These are phyloP conservation scores for Rhizophora apiculata DNA, from an alignment of 345 rosid genomes.

Conservation along the genomic window DNA sequence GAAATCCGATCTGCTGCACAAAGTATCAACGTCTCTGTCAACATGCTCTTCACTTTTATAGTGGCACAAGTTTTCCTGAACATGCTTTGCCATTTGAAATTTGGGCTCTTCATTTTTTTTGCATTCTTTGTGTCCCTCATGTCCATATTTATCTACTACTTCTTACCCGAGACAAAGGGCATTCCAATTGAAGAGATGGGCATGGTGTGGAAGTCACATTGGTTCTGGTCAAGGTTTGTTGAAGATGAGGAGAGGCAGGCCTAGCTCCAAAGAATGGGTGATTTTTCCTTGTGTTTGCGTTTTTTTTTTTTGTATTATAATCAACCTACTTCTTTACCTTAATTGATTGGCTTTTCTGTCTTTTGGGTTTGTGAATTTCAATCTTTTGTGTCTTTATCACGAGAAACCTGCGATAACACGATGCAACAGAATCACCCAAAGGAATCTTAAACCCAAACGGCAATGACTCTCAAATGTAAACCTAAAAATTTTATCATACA, in stretches of 20 bases:
- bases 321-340: no score
- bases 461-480: no score
- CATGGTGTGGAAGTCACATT: slow-evolving; percentile 55
- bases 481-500: no score
- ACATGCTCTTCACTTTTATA: slow-evolving; percentile 79
- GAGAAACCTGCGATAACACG: no score
- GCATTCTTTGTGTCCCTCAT: slow-evolving; percentile 59
- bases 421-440: no score
- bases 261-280: slow-evolving; percentile 29
- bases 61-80: slow-evolving; percentile 70
- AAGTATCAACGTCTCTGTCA: slow-evolving; percentile 78
- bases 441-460: no score
- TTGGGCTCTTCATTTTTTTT: slow-evolving; percentile 63
- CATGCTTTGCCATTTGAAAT: slow-evolving; percentile 84
- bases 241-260: slow-evolving; percentile 35
- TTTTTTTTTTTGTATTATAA: no score
- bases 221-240: slow-evolving; percentile 64
- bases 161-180: slow-evolving; percentile 70
- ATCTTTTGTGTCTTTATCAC: no score
- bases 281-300: neutral
- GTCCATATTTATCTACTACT: slow-evolving; percentile 49
- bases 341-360: no score
- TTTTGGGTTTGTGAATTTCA: no score
- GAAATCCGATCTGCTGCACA: slow-evolving; percentile 92
- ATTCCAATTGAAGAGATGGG: slow-evolving; percentile 73